Base-by-base conservation (phyloP, 2,329 filamentous ascomycete species). In the Fusarium veterinarium region DNA sequence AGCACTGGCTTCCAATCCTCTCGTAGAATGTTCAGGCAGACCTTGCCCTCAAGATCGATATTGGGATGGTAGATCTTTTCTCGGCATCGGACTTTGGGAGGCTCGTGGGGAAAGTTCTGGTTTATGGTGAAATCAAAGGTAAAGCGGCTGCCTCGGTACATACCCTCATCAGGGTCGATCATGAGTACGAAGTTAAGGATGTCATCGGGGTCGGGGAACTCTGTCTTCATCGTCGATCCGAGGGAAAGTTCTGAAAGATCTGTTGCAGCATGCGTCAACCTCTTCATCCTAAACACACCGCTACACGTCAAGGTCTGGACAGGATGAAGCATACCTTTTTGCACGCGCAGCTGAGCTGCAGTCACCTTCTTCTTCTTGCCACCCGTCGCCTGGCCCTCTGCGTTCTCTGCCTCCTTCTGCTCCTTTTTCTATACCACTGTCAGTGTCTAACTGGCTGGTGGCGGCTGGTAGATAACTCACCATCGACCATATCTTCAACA, bases 401-500 rank as follows among this genome's bases (percentile, higher is more conserved):
- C 94, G 79, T 95, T 94, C 76, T 95, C 94, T 79, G 94, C 95
- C 84, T 97, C 93, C 85, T 97, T 94, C 87, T 98, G 94, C 87
- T 98, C 93, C 85, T 98, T 96, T 86, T 97, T 95, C 92, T 97
- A 83, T 79, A 79, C 82, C 19, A 30, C 42, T 35, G 17, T 76
- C 40, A 79, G 79, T 67, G 28, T n/a, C 45, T 30, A 30, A 20
- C 40, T 31, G 31, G 49, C 17, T 35, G 14, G 30, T 19, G 12
- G 30, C 40, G 33, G 12, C 23, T 41, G 16, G 38, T 41, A 35
- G 33, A 20, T 25, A 53, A 38, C 79, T 57, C 87, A 97, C 95
- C 95, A 98, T 97, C 79, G 95, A 97, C 96, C 95, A 98, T 87
- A 98, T 98, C 87, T 98, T 98, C 88, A 98, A 89, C 96, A 98